Evolutionary conservation across 1,284 basidiomycete genomes (phyloP).

Genomic region (Naganishia cerealis): DNA sequence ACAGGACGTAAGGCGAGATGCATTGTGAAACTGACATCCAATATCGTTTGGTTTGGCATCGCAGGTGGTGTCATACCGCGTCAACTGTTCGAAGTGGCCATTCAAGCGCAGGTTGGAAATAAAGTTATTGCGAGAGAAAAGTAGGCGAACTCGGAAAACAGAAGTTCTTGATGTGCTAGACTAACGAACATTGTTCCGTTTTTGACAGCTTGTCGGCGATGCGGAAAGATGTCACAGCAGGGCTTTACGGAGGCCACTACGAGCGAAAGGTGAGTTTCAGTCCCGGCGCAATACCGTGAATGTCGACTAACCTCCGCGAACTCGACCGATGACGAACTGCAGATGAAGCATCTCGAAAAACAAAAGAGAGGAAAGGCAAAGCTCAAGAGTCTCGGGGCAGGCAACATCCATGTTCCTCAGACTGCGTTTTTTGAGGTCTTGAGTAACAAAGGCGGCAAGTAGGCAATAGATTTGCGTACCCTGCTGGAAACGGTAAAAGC

Average conservation of each 20-base stretch:
- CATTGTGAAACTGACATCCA: not conserved
- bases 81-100: slow-evolving; percentile 90
- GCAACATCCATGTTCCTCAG: slow-evolving; percentile 31
- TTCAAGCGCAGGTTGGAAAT: slow-evolving; percentile 74
- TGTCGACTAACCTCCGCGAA: not conserved
- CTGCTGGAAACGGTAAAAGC: not conserved
- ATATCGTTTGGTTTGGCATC: slow-evolving; percentile 24
- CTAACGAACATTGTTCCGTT: not conserved
- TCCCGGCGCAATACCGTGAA: not conserved
- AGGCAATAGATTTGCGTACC: not conserved
- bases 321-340: not conserved
- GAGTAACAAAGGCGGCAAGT: slow-evolving; percentile 13
- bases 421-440: slow-evolving; percentile 27
- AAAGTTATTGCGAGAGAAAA: slow-evolving; percentile 87
- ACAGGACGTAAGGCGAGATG: not conserved
- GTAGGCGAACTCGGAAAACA: slow-evolving; percentile 33
- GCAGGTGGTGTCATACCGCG: slow-evolving; percentile 84
- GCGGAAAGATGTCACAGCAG: slow-evolving; percentile 92
- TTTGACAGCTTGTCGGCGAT: slow-evolving; percentile 67
- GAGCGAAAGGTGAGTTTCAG: slow-evolving; percentile 31
- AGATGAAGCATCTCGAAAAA: slow-evolving; percentile 37
- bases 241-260: slow-evolving; percentile 76
- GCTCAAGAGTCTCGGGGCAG: slow-evolving; percentile 44
- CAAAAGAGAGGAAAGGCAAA: slow-evolving; percentile 49
- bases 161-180: not conserved